A percentile compares a stretch with the other conserved stretches of the same genome.
Evolutionary conservation across 2,329 filamentous ascomycete species (phyloP).

Genomic region (Lithohypha guttulata): DNA sequence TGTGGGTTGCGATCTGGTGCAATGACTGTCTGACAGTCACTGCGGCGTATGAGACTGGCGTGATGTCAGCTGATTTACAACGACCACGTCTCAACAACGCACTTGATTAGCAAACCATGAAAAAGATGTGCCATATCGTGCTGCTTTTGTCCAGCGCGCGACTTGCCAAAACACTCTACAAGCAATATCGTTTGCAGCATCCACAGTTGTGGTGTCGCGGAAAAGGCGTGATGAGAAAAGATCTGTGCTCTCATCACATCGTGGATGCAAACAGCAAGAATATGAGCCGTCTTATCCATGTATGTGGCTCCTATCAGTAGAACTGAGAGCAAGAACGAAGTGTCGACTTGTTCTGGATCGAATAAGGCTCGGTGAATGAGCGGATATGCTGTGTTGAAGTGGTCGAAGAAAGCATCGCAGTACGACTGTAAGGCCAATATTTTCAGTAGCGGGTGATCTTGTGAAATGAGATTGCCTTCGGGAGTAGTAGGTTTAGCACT

Average conservation of each 20-base stretch:
- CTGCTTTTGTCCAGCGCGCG: constrained; percentile 50
- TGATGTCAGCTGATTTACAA: background rate
- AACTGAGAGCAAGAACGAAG: constrained; percentile 44
- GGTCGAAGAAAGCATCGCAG: constrained; percentile 48
- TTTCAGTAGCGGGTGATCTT: constrained; percentile 43
- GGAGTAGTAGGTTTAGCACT: constrained; percentile 39
- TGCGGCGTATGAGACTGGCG: constrained; percentile 39
- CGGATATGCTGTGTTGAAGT: constrained; percentile 52
- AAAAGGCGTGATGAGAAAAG: constrained; percentile 48
- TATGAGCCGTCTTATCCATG: constrained; percentile 46
- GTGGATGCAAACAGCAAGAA: constrained; percentile 52
- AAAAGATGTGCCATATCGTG: constrained; percentile 54
- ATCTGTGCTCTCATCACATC: constrained; percentile 50
- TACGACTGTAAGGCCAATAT: constrained; percentile 44
- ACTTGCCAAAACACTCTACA: constrained; percentile 56
- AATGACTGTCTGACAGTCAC: constrained; percentile 40
- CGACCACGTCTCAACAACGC: background rate
- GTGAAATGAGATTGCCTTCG: constrained; percentile 37
- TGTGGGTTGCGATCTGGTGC: constrained; percentile 28
- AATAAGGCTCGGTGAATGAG: constrained; percentile 50
- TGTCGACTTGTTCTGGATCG: constrained; percentile 38
- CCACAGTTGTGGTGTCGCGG: constrained; percentile 49
- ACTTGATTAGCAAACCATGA: constrained; percentile 44
- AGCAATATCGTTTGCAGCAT: constrained; percentile 51
- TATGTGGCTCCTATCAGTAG: constrained; percentile 54